Conservation (phyloP, 768 basidiomycete genomes). For the Trametes coccinea region DNA sequence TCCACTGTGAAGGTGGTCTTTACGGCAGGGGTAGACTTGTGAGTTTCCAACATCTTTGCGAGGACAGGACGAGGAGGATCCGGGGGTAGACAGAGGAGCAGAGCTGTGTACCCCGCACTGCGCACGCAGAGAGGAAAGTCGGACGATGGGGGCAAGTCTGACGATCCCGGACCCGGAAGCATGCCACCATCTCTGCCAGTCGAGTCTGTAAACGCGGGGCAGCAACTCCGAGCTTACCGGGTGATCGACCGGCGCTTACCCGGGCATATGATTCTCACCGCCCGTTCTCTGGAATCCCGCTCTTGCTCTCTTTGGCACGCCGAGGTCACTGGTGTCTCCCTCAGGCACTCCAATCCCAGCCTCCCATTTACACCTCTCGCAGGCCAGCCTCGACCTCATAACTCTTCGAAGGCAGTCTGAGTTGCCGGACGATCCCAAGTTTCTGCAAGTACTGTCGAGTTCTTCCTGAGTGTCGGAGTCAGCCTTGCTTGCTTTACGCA, state of each 20-base stretch:
- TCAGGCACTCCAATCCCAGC: conserved; percentile 3
- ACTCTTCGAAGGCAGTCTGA: no score
- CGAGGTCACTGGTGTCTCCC: background rate
- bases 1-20: conserved; percentile 22
- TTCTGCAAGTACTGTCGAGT: no score
- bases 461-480: no score
- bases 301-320: background rate
- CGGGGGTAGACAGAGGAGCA: background rate
- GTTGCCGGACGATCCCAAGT: no score
- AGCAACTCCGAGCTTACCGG: conserved; percentile 9
- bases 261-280: conserved; percentile 14
- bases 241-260: conserved; percentile 2
- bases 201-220: background rate
- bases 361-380: background rate
- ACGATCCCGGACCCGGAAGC: no score
- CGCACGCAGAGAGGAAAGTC: background rate
- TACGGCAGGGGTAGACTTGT: background rate
- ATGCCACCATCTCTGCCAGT: no score
- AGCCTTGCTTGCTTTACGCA: no score
- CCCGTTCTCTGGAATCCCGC: background rate
- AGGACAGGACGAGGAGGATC: background rate
- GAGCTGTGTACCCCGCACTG: no score
- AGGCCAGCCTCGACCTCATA: background rate
- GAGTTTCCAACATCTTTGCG: background rate
- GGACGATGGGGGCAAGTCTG: background rate